These are phyloP conservation scores for Coemansia furcata DNA, from an alignment of 192 early-diverging fungal genomes.

Conservation along the genomic window DNA sequence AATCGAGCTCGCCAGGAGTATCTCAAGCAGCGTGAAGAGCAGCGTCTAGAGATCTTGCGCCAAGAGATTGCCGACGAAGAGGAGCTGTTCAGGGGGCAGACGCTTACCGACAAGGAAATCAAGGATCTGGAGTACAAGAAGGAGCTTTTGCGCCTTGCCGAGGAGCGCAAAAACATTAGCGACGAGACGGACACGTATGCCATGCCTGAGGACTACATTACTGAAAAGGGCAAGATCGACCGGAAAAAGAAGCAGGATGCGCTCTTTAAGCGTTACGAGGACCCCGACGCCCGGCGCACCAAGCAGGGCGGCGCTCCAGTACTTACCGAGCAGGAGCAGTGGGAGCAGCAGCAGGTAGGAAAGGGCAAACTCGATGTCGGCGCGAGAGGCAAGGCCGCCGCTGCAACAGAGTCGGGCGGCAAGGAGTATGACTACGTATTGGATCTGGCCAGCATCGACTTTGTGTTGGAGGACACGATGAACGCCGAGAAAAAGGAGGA, in stretches of 20 bases:
- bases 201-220: slow-evolving; percentile 95
- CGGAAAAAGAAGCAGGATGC: slow-evolving; percentile 88
- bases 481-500: slow-evolving; percentile 57
- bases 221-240: slow-evolving; percentile 96
- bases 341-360: slow-evolving; percentile 85
- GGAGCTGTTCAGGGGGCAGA: slow-evolving; percentile 68
- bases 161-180: slow-evolving; percentile 77
- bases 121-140: slow-evolving; percentile 81
- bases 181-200: slow-evolving; percentile 80
- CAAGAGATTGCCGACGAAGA: slow-evolving; percentile 87
- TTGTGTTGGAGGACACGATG: slow-evolving; percentile 73
- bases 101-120: slow-evolving; percentile 75
- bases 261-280: slow-evolving; percentile 87
- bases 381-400: slow-evolving; percentile 53
- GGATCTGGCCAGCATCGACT: slow-evolving; percentile 89
- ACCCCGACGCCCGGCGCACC: slow-evolving; percentile 39
- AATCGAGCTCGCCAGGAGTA: slow-evolving; percentile 89
- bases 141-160: slow-evolving; percentile 77
- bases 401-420: slow-evolving; percentile 44
- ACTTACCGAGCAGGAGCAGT: slow-evolving; percentile 80
- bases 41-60: slow-evolving; percentile 72
- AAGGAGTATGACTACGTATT: slow-evolving; percentile 91
- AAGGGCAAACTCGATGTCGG: slow-evolving; percentile 57
- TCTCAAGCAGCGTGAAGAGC: slow-evolving; percentile 80
- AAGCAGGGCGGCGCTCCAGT: slow-evolving; percentile 50